Evolutionary conservation across 495 filamentous ascomycete species (phyloP).

Genomic region (Sporormia fimetaria): DNA sequence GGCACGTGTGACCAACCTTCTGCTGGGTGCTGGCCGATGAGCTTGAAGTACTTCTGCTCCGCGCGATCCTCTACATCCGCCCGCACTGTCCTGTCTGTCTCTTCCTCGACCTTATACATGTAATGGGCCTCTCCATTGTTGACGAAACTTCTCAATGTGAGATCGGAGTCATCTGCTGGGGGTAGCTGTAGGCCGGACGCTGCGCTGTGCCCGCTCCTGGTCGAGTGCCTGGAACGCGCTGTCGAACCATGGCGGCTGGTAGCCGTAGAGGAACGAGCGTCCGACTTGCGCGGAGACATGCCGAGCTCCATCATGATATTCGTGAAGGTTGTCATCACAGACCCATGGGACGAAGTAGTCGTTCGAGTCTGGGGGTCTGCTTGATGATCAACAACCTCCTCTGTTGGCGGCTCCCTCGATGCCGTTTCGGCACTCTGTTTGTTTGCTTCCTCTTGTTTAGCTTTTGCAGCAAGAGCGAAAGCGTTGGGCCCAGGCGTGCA

Average conservation of each 20-base stretch:
- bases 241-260: constrained; percentile 10
- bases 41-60: constrained; percentile 25
- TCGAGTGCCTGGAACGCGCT: constrained; percentile 7
- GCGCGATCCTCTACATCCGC: constrained; percentile 23
- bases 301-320: constrained; percentile 7
- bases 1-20: background rate
- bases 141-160: constrained; percentile 1
- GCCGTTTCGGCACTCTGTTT: background rate
- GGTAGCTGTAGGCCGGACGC: background rate
- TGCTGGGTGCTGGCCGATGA: constrained; percentile 19
- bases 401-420: background rate
- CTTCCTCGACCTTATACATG: no score
- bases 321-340: constrained; percentile 3
- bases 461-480: constrained; percentile 2
- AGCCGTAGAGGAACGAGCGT: constrained; percentile 1
- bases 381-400: no score
- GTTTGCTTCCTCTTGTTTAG: background rate
- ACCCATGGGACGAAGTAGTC: no score
- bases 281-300: constrained; percentile 8
- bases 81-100: constrained; percentile 20
- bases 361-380: no score
- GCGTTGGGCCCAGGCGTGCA: constrained; percentile 6
- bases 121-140: no score
- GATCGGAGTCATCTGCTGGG: constrained; percentile 2
- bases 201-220: constrained; percentile 4